Percentiles rank a stretch among this genome's conserved stretches.
Conservation (phyloP, 2,329 filamentous ascomycete genomes). For the Aspergillus sp. region DNA sequence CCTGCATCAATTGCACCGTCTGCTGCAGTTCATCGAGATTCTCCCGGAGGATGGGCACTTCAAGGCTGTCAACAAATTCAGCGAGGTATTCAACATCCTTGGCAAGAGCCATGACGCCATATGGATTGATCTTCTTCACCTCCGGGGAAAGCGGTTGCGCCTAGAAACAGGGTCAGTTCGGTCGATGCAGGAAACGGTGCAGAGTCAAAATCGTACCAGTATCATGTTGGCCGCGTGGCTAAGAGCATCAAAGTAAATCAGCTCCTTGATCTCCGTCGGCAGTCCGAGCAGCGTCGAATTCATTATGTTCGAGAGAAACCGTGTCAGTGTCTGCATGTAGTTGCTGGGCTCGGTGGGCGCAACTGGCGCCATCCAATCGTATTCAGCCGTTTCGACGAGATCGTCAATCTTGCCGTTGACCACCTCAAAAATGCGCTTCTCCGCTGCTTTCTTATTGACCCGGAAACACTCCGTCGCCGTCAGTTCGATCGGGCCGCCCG, state of each 20-base stretch:
- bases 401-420: constrained; percentile 99
- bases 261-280: constrained; percentile 91
- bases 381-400: constrained; percentile 91
- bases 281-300: constrained; percentile 83
- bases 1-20: constrained; percentile 76
- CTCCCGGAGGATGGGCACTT: constrained; percentile 78
- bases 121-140: constrained; percentile 77
- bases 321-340: constrained; percentile 91
- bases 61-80: constrained; percentile 75
- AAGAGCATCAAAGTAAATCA: constrained; percentile 95
- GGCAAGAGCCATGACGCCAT: constrained; percentile 70
- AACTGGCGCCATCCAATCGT: constrained; percentile 67
- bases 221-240: constrained; percentile 84
- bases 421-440: constrained; percentile 95
- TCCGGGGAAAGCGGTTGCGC: constrained; percentile 66
- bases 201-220: no score
- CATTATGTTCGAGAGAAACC: constrained; percentile 94
- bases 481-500: constrained; percentile 69
- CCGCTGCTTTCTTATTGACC: constrained; percentile 86
- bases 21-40: constrained; percentile 90
- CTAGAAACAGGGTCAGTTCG: no score
- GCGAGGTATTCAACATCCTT: constrained; percentile 77
- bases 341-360: constrained; percentile 66
- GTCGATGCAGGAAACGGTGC: no score
- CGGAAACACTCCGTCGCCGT: constrained; percentile 78